A percentile compares a stretch with the other conserved stretches of the same genome.
Evolutionary conservation across 495 filamentous ascomycete species (phyloP).

Genomic region (Penicillium lagena): DNA sequence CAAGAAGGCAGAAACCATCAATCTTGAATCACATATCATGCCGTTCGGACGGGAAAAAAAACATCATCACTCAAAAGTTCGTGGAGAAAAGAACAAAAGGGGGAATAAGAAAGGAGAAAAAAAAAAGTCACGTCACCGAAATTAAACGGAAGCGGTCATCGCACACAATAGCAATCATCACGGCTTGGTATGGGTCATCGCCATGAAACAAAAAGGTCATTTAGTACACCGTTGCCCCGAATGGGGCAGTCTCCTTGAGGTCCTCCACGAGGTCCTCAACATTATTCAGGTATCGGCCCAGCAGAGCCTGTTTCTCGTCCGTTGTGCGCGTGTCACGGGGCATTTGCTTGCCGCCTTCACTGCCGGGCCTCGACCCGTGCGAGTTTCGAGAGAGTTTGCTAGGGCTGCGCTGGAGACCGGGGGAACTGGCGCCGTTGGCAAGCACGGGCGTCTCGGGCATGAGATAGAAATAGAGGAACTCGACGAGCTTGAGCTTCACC

Average conservation of each 20-base stretch:
- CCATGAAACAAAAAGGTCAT: slow-evolving; percentile 3
- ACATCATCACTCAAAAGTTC: slow-evolving; percentile 9
- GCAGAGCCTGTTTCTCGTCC: slow-evolving; percentile 78
- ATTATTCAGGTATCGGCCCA: slow-evolving; percentile 77
- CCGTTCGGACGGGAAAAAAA: not conserved
- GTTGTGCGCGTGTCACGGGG: slow-evolving; percentile 58
- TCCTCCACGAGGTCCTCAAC: slow-evolving; percentile 91
- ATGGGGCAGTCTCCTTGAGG: slow-evolving; percentile 65
- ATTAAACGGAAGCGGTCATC: slow-evolving; percentile 10
- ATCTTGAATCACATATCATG: not conserved
- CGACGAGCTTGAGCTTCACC: slow-evolving; percentile 87
- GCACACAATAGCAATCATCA: not conserved
- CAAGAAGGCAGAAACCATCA: slow-evolving; percentile 3
- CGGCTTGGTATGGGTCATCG: no score
- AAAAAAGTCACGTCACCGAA: slow-evolving; percentile 14
- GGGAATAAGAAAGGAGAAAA: slow-evolving; percentile 8
- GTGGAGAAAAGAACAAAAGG: slow-evolving; percentile 14
- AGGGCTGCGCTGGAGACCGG: slow-evolving; percentile 60
- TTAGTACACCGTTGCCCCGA: slow-evolving; percentile 41
- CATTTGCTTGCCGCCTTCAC: slow-evolving; percentile 20
- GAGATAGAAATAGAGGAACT: slow-evolving; percentile 97
- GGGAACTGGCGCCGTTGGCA: slow-evolving; percentile 16
- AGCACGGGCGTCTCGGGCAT: slow-evolving; percentile 78
- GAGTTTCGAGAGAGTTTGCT: slow-evolving; percentile 49
- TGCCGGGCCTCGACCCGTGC: slow-evolving; percentile 26